Base-by-base conservation (phyloP, 139 green algal genomes). In the Chlorella sp. region DNA sequence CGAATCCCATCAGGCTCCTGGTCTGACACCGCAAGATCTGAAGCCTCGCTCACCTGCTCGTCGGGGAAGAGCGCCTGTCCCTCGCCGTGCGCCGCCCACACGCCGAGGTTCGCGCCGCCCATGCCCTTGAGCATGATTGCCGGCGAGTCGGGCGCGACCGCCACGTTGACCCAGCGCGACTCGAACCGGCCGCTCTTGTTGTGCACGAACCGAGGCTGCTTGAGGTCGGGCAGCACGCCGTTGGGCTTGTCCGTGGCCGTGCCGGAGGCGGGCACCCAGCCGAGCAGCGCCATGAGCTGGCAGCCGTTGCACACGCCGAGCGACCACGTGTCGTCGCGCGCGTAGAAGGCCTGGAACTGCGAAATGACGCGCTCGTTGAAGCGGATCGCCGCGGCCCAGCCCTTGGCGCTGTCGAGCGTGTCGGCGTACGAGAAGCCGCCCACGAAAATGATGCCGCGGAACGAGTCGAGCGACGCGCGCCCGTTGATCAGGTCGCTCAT, bases 221-320 rank as follows among this genome's bases (percentile, higher is more conserved):
- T 49, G 29, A 77, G 55, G 82, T 96, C 92, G 2, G 80, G 73
- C 72, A 94, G 81, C 51, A 17, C 69, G 35, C 63, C 86, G 80
- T 17, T 79, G 50, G 31, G 6, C 26, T 32, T 74, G 30, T 69
- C 69, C 36, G n/a, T 71, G 30, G n/a, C 67, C 36, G 35, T 72
- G 26, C 67, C 85, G 3, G 80, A 77, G 4, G 85, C 88, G 1
- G 93, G 94, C 82, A 99, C 92, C 92, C 92, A 98, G 60, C 95
- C 95, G 60, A 99, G 89, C 67, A 99, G 87, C 27, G 95, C 95
- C 95, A 98, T 97, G n/a, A 99, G 88, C 89, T 99, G 95, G 86
- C 95, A 99, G 42, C 95, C 95, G 82, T 99, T 99, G 92, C 95
- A 99, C 32, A 99, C 82, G 72, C 95, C 95, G 35, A 99, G 88